phyloP scores from a whole-genome alignment of 495 filamentous ascomycete species.

The Aspergillus biplanus region DNA sequence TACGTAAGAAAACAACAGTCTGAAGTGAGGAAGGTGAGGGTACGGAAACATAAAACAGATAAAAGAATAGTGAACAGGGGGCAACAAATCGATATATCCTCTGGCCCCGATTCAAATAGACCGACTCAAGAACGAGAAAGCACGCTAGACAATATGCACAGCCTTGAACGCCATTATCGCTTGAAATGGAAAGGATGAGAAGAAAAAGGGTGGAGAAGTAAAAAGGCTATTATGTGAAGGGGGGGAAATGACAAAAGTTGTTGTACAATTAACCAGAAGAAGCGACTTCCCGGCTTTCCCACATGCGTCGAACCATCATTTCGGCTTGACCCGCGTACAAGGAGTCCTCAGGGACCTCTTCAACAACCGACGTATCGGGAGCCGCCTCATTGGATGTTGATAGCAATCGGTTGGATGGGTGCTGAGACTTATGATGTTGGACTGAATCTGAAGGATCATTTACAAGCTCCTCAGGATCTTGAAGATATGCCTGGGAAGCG shows the following conservation, averaged over 20 bases:
- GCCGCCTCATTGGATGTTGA: conserved; percentile 46
- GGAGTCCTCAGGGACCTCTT: conserved; percentile 32
- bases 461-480: conserved; percentile 33
- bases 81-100: neutral
- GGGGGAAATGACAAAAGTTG: neutral
- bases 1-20: neutral
- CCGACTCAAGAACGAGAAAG: neutral
- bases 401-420: conserved; percentile 44
- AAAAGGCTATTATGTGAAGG: conserved; percentile 5
- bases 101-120: neutral
- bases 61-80: neutral
- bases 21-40: neutral
- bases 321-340: conserved; percentile 35
- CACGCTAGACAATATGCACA: conserved; percentile 21
- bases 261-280: conserved; percentile 35
- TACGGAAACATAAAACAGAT: neutral
- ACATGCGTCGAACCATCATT: conserved; percentile 53
- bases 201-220: conserved; percentile 6
- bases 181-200: conserved; percentile 7
- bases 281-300: conserved; percentile 52
- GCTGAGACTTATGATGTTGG: conserved; percentile 31
- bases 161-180: conserved; percentile 8
- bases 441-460: conserved; percentile 36
- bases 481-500: conserved; percentile 36
- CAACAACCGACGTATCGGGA: conserved; percentile 24